Base-by-base conservation (phyloP, 345 rosid genomes). In the Ceriops tagal region DNA sequence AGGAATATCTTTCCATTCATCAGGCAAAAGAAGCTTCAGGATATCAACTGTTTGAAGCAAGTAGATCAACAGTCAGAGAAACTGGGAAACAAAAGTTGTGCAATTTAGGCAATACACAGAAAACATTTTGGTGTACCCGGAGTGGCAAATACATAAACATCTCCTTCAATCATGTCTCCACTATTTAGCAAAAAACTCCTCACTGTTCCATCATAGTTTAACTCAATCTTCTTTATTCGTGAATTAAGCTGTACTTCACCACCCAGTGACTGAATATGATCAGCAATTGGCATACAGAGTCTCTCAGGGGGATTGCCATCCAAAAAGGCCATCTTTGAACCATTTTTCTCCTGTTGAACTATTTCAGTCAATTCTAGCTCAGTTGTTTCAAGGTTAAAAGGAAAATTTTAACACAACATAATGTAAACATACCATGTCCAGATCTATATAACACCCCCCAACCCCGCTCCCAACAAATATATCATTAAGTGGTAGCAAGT, bases 301-400 rank as follows among this genome's bases (percentile, higher is more conserved):
- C 98, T 88, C 83, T 93, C 96, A 0, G 96, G 96, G 53, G 97
- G 98, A 71, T 87, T 93, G 60, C 96, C 97, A 86, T 93, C 97
- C 78, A 93, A 86, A 77, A 93, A 93, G 58, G 97, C 98, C 93
- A 93, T 91, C 82, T 93, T 93, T 19, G 97, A 93, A 65, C 98
- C 98, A 80, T 93, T 87, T 71, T 93, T 93, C 80, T 91, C 97
- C 97, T 93, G 87, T 83, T 62, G 68, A 65, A 43, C 9, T 18
- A 72, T 35, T 22, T 59, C 47, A 46, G 51, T 64, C 27, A 8
- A 53, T 67, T 77, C 64, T 69, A 63, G 49, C 43, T 66, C 26
- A 69, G 61, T 64, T 32, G 72, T 5, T 62, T 31, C 31, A 20
- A 24, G 64, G 61, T 61, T 34, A 34, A 30, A 62, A 18, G 19